A percentile compares a stretch with the other conserved stretches of the same genome.
Evolutionary conservation across 2,329 filamentous ascomycete species (phyloP).

Genomic region (Rhytidhysteron rufulum): DNA sequence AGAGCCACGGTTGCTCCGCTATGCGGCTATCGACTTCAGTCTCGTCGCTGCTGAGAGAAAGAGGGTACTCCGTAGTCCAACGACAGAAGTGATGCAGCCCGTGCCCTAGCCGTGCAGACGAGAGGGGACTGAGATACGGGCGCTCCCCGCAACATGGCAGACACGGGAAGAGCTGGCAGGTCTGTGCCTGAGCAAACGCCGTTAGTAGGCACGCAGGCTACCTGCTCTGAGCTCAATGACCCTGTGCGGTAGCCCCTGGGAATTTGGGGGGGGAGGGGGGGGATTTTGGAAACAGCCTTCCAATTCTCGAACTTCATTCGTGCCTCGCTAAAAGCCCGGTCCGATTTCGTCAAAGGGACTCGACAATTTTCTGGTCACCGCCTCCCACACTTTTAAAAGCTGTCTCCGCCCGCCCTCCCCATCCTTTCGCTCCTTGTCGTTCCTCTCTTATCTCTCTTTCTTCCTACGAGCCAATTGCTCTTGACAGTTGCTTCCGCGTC

Average conservation of each 20-base stretch:
- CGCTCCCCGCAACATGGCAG: no score
- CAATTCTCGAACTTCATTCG: constrained; percentile 9
- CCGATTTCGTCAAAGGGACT: constrained; percentile 14
- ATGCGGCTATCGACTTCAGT: no score
- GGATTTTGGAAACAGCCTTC: no score
- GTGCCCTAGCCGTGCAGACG: constrained; percentile 3
- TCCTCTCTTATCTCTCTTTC: not conserved
- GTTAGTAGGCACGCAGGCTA: no score
- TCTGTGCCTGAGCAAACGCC: no score
- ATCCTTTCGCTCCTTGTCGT: constrained; percentile 6
- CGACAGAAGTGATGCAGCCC: no score
- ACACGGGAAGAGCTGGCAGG: not conserved
- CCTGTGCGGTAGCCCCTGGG: constrained; percentile 5
- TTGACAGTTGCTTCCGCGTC: not conserved
- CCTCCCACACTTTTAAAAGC: constrained; percentile 18
- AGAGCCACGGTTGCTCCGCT: no score
- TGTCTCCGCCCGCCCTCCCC: constrained; percentile 9
- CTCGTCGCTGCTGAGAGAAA: no score
- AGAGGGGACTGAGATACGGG: not conserved
- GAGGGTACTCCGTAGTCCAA: no score
- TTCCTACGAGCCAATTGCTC: not conserved
- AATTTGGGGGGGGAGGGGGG: no score
- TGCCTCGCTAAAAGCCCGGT: constrained; percentile 9
- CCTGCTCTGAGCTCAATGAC: no score
- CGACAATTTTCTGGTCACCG: constrained; percentile 22